Evolutionary conservation across 164 flowering plant species (phyloP).

Genomic region (Magnolia sinica): DNA sequence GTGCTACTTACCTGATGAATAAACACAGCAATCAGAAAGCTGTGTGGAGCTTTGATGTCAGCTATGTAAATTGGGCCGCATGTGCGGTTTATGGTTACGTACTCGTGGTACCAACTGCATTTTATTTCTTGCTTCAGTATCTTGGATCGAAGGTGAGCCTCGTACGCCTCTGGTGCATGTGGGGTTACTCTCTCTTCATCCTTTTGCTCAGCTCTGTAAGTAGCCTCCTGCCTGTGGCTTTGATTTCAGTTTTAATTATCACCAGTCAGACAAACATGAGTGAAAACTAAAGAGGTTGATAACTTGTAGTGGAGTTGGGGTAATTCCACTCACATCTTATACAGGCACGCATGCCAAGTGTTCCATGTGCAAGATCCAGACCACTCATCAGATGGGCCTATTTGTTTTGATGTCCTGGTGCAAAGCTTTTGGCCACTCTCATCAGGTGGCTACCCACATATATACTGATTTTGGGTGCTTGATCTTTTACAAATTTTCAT

Average conservation of each 20-base stretch:
- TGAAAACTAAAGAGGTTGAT: too few species aligned
- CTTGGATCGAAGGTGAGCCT: slow-evolving; percentile 72
- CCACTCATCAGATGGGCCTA: neutral
- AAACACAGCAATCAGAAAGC: slow-evolving; percentile 40
- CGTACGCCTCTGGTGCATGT: slow-evolving; percentile 89
- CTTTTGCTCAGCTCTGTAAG: slow-evolving; percentile 74
- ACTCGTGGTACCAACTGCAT: slow-evolving; percentile 74
- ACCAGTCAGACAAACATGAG: neutral
- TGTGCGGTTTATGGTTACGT: slow-evolving; percentile 67
- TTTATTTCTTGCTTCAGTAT: slow-evolving; percentile 83
- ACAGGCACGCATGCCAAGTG: neutral
- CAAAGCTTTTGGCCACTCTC: too few species aligned
- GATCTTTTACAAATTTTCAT: too few species aligned
- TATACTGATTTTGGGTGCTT: too few species aligned
- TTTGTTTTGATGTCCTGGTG: too few species aligned
- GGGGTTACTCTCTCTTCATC: slow-evolving; percentile 96
- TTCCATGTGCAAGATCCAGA: neutral
- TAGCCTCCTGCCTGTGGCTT: slow-evolving; percentile 11
- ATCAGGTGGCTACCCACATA: too few species aligned
- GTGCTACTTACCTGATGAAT: slow-evolving; percentile 79
- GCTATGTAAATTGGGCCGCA: slow-evolving; percentile 71
- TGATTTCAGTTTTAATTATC: neutral
- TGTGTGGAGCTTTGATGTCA: slow-evolving; percentile 84
- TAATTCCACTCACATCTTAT: neutral
- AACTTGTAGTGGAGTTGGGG: too few species aligned